phyloP scores from a whole-genome alignment of 2,329 filamentous ascomycete species.

The Esteya vermicola region DNA sequence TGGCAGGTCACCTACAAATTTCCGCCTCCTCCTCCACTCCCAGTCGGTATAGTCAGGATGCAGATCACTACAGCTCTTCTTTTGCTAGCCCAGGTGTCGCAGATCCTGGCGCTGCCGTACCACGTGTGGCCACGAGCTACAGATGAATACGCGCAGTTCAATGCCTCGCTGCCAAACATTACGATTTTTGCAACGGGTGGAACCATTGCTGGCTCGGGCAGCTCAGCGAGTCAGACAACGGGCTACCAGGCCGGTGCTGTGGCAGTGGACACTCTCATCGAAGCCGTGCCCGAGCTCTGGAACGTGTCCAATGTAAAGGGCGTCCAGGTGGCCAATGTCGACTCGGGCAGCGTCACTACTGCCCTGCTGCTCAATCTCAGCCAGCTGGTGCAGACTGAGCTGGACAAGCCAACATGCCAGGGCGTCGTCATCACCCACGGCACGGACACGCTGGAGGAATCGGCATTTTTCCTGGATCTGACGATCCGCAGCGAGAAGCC shows the following conservation, averaged over 20 bases:
- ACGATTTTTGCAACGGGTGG: conserved; percentile 46
- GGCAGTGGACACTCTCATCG: conserved; percentile 34
- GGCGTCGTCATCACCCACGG: conserved; percentile 49
- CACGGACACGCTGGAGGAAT: conserved; percentile 51
- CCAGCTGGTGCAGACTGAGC: conserved; percentile 29
- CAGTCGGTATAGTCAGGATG: too few relatives aligned
- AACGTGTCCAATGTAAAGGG: conserved; percentile 40
- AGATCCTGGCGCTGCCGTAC: too few relatives aligned
- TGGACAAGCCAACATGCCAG: conserved; percentile 14
- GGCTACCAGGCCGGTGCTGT: conserved; percentile 26
- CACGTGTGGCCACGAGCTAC: too few relatives aligned
- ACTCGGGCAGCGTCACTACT: conserved; percentile 31
- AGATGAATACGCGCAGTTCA: too few relatives aligned
- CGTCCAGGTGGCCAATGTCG: conserved; percentile 35
- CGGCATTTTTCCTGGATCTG: conserved; percentile 47
- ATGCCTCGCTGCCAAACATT: conserved; percentile 39
- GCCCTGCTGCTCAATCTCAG: conserved; percentile 32
- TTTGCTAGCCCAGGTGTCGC: too few relatives aligned
- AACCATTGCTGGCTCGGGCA: conserved; percentile 40
- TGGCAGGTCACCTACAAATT: too few relatives aligned
- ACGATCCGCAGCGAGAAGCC: conserved; percentile 43
- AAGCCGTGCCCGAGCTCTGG: conserved; percentile 38
- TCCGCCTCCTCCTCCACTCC: too few relatives aligned
- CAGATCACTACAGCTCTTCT: too few relatives aligned
- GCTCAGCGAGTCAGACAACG: conserved; percentile 29